Evolutionary conservation across 495 filamentous ascomycete genomes (phyloP).

Genomic region (Aspergillus funiculosus): DNA sequence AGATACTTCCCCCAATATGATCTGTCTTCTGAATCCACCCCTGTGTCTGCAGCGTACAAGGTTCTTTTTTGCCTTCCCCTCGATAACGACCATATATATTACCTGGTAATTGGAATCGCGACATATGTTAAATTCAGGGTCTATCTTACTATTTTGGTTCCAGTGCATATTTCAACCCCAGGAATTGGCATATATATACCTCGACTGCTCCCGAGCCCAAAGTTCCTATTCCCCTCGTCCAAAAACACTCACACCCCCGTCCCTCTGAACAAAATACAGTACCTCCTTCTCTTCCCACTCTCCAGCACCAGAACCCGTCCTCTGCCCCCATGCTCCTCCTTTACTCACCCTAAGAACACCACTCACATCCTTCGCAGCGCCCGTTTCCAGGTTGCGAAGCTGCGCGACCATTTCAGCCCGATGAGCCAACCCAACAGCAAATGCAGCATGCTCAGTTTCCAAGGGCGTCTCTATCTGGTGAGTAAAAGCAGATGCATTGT

Average conservation of each 20-base stretch:
- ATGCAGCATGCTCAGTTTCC: conserved; percentile 57
- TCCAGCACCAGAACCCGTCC: conserved; percentile 26
- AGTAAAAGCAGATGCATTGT: conserved; percentile 32
- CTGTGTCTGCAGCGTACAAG: conserved; percentile 4
- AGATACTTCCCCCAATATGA: conserved; percentile 36
- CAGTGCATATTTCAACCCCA: conserved; percentile 9
- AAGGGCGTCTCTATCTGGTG: conserved; percentile 52
- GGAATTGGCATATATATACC: conserved; percentile 4
- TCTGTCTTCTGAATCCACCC: conserved; percentile 26
- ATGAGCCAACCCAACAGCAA: conserved; percentile 67
- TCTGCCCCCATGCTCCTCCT: conserved; percentile 43
- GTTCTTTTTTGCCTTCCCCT: background rate
- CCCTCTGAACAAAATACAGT: conserved; percentile 70
- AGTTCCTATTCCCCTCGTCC: conserved; percentile 56
- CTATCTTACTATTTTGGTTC: background rate
- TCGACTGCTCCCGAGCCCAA: conserved; percentile 4
- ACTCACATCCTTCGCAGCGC: conserved; percentile 82
- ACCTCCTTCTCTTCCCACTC: conserved; percentile 61
- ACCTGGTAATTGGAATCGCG: too few species aligned
- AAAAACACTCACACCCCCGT: conserved; percentile 76
- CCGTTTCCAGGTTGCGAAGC: conserved; percentile 71
- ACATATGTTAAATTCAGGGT: too few species aligned
- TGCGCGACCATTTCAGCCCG: conserved; percentile 63
- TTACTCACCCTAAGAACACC: conserved; percentile 75
- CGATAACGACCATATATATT: too few species aligned